A percentile compares a stretch with the other conserved stretches of the same genome.
These are phyloP conservation scores for Blepharisma japonicum DNA, from an alignment of 73 alveolate species.

Conservation along the genomic window DNA sequence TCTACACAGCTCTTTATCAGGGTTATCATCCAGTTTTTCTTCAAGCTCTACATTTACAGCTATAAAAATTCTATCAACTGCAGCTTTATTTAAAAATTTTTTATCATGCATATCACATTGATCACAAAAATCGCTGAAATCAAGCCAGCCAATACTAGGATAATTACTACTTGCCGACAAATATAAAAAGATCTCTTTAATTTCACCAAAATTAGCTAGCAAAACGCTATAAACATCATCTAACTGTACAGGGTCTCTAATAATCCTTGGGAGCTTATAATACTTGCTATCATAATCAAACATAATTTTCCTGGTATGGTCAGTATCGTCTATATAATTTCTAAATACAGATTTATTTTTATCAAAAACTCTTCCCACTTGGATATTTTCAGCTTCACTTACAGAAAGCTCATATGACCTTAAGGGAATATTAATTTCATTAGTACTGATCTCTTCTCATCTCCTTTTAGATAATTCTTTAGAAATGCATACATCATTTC, in stretches of 20 bases:
- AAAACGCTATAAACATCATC: slow-evolving; percentile 34
- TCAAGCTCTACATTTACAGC: slow-evolving; percentile 53
- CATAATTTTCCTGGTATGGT: slow-evolving; percentile 45
- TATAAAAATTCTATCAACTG: slow-evolving; percentile 53
- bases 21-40: slow-evolving; percentile 36
- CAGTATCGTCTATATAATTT: slow-evolving; percentile 46
- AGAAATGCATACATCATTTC: neutral
- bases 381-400: neutral
- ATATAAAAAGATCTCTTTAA: slow-evolving; percentile 37
- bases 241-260: slow-evolving; percentile 40
- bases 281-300: slow-evolving; percentile 50
- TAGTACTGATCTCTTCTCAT: neutral
- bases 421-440: neutral
- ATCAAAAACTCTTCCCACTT: slow-evolving; percentile 29
- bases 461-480: neutral
- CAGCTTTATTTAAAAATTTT: slow-evolving; percentile 32
- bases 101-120: slow-evolving; percentile 60
- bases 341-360: slow-evolving; percentile 41
- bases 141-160: slow-evolving; percentile 56
- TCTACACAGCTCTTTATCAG: slow-evolving; percentile 53
- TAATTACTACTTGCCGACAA: slow-evolving; percentile 38
- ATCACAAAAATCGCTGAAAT: slow-evolving; percentile 40
- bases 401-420: slow-evolving; percentile 32
- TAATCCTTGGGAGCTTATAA: slow-evolving; percentile 42
- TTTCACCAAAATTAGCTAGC: slow-evolving; percentile 15